These are phyloP conservation scores for Backusella tuberculispora DNA, from an alignment of 192 early-diverging fungal species.

Conservation along the genomic window DNA sequence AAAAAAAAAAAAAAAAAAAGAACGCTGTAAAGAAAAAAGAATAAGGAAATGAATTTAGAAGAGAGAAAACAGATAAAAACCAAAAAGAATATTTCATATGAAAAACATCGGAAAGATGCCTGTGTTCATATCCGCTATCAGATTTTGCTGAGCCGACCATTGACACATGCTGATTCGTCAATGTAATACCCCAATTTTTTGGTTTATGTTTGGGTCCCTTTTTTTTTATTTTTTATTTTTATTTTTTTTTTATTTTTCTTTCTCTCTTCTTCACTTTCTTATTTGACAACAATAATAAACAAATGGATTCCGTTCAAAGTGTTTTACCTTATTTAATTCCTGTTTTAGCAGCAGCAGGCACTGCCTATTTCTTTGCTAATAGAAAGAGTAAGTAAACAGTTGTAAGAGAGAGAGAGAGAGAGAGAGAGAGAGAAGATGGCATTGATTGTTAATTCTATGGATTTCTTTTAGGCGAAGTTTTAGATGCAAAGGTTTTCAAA, in stretches of 20 bases:
- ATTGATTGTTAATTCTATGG: background rate
- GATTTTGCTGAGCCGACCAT: no score
- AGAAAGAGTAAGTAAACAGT: conserved; percentile 30
- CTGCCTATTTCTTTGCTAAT: conserved; percentile 37
- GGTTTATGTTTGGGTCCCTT: conserved; percentile 2
- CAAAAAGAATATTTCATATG: no score
- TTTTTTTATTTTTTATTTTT: conserved; percentile 12
- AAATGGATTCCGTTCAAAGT: conserved; percentile 32
- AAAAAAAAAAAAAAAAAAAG: no score
- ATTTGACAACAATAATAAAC: background rate
- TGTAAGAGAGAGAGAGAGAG: background rate
- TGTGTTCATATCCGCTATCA: no score
- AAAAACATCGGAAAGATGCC: no score
- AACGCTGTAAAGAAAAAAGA: no score
- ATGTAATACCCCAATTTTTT: background rate
- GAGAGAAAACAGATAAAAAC: no score
- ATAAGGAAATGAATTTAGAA: no score
- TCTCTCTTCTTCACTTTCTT: conserved; percentile 10
- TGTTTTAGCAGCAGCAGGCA: conserved; percentile 24
- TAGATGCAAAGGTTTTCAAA: conserved; percentile 75
- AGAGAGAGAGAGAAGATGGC: background rate
- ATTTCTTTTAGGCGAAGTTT: conserved; percentile 46
- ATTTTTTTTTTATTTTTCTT: background rate
- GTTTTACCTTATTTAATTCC: conserved; percentile 37
- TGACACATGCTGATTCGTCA: no score